Conservation (phyloP, 371 early-diverging fungal genomes). For the Actinomucor elegans region DNA sequence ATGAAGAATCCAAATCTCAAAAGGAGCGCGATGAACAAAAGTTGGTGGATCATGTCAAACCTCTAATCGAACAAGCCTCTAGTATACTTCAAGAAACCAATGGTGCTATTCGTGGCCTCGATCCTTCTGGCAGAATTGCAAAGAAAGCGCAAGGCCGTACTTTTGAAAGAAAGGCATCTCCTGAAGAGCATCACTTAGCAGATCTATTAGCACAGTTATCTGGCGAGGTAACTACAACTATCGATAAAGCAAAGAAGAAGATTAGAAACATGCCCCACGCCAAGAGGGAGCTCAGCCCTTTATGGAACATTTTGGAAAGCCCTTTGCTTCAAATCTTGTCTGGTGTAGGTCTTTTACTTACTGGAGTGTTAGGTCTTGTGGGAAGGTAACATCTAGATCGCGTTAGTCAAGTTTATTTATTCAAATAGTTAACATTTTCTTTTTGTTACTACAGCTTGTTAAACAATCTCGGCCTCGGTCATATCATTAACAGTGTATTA, state of each 20-base stretch:
- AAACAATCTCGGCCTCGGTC: slow-evolving; percentile 31
- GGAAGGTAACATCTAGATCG: too few species aligned
- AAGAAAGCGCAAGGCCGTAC: slow-evolving; percentile 26
- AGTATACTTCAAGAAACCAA: slow-evolving; percentile 25
- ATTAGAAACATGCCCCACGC: slow-evolving; percentile 32
- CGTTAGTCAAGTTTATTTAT: too few species aligned
- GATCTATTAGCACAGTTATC: slow-evolving; percentile 27
- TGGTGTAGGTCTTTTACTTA: slow-evolving; percentile 30
- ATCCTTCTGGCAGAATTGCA: slow-evolving; percentile 29
- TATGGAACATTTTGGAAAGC: slow-evolving; percentile 29
- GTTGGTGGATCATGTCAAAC: slow-evolving; percentile 26
- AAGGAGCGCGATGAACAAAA: slow-evolving; percentile 32
- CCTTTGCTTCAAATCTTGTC: slow-evolving; percentile 35
- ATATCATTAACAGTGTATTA: slow-evolving; percentile 24
- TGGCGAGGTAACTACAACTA: slow-evolving; percentile 29
- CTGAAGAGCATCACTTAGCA: slow-evolving; percentile 30
- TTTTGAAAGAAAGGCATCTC: slow-evolving; percentile 23
- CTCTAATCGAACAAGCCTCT: slow-evolving; percentile 33
- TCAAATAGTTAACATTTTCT: too few species aligned
- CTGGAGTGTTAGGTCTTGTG: slow-evolving; percentile 32
- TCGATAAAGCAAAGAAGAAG: slow-evolving; percentile 37
- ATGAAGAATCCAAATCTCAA: slow-evolving; percentile 26
- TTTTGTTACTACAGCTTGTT: too few species aligned
- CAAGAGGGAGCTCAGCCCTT: slow-evolving; percentile 26
- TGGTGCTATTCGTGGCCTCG: slow-evolving; percentile 32